Evolutionary conservation across 2,329 filamentous ascomycete species (phyloP), one percentile per base, ranked within the genome.

Genomic region (Trichophyton benhamiae): DNA sequence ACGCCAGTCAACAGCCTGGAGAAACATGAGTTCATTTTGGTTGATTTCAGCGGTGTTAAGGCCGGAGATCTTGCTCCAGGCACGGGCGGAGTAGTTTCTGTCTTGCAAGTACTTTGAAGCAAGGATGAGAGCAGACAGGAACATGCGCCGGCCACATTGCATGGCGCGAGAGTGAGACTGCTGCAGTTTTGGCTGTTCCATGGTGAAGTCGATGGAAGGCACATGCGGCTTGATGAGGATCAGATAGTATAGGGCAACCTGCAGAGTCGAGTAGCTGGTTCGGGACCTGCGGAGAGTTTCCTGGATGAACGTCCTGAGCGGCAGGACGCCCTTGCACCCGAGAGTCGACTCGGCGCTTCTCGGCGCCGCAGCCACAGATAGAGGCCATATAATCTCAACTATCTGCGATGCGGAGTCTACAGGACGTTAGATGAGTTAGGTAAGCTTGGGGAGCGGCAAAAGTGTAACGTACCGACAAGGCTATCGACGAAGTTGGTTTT

Each of bases 51-150:
- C 80, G 2, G 91, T 91, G 72, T 89, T 90, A 62, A 99, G 80
- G n/a, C 94, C 94, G 17, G 94, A 97, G 68, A 99, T 99, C 80
- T 96, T 97, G 75, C 92, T 97, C 94, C 94, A 99, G 48, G 94
- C 94, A 61, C 92, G 87, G 57, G 94, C 91, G 13, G 94, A 97
- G 76, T 95, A 99, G 77, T 97, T 99, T 67, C 92, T 87, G 73
- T 99, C 94, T 75, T 99, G 94, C 55, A 99, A 80, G 72, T 97
- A 99, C 78, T 99, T 99, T 41, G 94, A 97, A 1, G 94, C 94
- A 61, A 99, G 81, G 66, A 99, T 97, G 64, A 99, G 81, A 57
- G 92, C 91, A 9, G 94, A 87, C 60, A 99, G 82, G 72, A 99
- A 97, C 92, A 97, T 97, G 70, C 94, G 90, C 64, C 94, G 88